Base-by-base conservation (phyloP, 345 rosid species). In the Xanthoceras sorbifolium region DNA sequence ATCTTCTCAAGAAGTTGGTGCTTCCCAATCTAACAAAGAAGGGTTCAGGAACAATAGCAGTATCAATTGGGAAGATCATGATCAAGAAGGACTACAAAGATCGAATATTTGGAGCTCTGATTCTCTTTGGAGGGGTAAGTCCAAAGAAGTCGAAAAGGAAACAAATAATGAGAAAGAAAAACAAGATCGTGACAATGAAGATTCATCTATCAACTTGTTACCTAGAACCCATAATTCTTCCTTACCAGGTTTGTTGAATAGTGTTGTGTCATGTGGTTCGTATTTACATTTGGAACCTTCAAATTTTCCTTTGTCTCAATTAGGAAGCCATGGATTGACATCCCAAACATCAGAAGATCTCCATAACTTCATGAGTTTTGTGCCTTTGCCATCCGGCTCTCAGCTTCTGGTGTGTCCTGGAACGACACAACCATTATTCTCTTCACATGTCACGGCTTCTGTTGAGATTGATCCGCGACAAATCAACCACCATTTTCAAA, bases 401-500 rank as follows among this genome's bases (percentile, higher is more conserved):
- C 91, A 87, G 75, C 76, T 84, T 64, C 78, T 90, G 73, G 81
- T 89, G 26, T 82, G 87, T 69, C 90, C 86, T 54, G 78, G 83
- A 40, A 75, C 81, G 62, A 80, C 84, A 60, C 87, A 84, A 62
- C 66, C 90, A 54, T 78, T 84, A 40, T 86, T 87, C 64, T 86
- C 82, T 36, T 73, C 83, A 4, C 79, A 68, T 65, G 75, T 40
- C 28, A 20, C 83, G 22, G 67, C 83, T 54, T 80, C 84, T 28
- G 50, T 67, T 40, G 86, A 79, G 77, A 69, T 82, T 63, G 77
- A 82, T 72, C 85, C 88, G 8, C 80, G 90, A 74, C 85, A 86
- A 71, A 77, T 86, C 63, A 90, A 77, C 70, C 91, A 77, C 70
- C 91, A 85, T 18, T 85, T 85, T 70, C 92, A 89, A 44, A 81